Evolutionary conservation across 768 basidiomycete species (phyloP).

Genomic region (Termitomyces sp.): DNA sequence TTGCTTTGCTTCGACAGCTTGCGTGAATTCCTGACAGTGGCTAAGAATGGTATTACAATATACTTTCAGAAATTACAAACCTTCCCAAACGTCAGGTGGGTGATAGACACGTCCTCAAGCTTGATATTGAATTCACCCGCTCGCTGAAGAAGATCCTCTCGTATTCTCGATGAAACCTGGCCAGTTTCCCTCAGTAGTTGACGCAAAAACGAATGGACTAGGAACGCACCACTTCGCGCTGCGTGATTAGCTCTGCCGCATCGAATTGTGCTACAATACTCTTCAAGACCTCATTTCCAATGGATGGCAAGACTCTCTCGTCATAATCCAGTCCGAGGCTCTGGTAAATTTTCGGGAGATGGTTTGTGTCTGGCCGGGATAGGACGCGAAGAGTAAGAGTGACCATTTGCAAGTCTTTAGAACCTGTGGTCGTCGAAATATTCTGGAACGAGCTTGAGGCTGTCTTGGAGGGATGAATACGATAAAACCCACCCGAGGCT

Average conservation of each 20-base stretch:
- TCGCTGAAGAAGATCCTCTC: constrained; percentile 87
- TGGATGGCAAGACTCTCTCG: constrained; percentile 94
- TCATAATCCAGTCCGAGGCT: constrained; percentile 94
- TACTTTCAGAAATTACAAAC: constrained; percentile 30
- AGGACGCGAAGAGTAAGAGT: constrained; percentile 95
- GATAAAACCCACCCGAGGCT: constrained; percentile 70
- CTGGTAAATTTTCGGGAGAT: constrained; percentile 93
- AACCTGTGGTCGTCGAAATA: constrained; percentile 98
- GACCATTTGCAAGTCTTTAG: constrained; percentile 98
- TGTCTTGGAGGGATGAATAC: not conserved
- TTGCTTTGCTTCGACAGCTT: constrained; percentile 99
- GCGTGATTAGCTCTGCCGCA: constrained; percentile 94
- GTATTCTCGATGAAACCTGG: constrained; percentile 87
- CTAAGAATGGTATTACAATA: not conserved
- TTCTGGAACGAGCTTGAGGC: constrained; percentile 48
- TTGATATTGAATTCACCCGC: constrained; percentile 95
- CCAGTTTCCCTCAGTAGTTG: not conserved
- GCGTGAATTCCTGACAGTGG: constrained; percentile 73
- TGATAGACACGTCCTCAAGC: constrained; percentile 97
- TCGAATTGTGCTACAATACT: constrained; percentile 98
- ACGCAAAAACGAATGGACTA: not conserved
- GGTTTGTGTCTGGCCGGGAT: constrained; percentile 85
- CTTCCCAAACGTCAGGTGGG: constrained; percentile 86
- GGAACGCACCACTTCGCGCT: constrained; percentile 86
- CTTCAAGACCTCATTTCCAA: constrained; percentile 97